A percentile compares a stretch with the other conserved stretches of the same genome.
Conservation (phyloP, 148 eudicot species). For the Tetragonia tetragonoides region DNA sequence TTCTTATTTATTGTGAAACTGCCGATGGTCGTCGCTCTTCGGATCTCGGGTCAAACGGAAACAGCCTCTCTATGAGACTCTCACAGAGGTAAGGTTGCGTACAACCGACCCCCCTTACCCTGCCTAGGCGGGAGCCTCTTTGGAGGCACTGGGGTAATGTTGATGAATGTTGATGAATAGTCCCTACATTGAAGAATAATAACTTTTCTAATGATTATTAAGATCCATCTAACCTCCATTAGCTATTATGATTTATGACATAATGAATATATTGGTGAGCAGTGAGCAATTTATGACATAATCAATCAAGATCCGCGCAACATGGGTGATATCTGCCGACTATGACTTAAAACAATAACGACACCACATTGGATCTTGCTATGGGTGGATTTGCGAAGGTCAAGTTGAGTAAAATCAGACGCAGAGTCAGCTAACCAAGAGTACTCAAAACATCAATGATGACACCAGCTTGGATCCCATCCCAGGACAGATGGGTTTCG, state of each 20-base stretch:
- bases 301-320: not conserved
- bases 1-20: no score
- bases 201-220: not conserved
- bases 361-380: not conserved
- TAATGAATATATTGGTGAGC: not conserved
- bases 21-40: no score
- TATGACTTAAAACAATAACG: not conserved
- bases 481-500: not conserved
- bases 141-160: no score
- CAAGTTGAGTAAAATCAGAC: no score
- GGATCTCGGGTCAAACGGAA: no score
- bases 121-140: no score
- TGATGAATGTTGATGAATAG: no score
- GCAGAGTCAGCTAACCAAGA: not conserved
- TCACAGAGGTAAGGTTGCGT: no score
- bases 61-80: no score
- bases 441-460: not conserved
- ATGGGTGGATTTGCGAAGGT: no score
- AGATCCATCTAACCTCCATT: not conserved
- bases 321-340: not conserved
- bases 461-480: not conserved
- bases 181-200: not conserved
- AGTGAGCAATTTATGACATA: no score
- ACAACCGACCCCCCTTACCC: no score
- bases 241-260: not conserved